Evolutionary conservation across 2,329 filamentous ascomycete species (phyloP), one percentile per base, ranked within the genome.

Genomic region (Pseudogymnoascus sp.): DNA sequence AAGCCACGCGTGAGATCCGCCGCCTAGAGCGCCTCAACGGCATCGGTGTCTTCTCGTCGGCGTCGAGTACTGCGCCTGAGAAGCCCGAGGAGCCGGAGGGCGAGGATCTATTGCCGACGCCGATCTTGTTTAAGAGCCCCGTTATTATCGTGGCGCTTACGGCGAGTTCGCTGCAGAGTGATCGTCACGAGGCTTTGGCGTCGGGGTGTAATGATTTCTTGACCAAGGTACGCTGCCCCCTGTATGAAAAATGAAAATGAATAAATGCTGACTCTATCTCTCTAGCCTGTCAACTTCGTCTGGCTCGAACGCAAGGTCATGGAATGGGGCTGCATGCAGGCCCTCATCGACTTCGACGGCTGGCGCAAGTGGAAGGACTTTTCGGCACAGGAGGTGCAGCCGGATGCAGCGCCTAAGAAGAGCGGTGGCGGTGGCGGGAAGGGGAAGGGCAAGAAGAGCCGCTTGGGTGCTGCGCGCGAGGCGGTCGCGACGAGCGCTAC

Each of bases 321-420:
- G 77, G 94, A 99, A 79, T 99, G 94, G 94, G 94, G 94, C 62
- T 97, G 94, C 78, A 99, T 99, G 94, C 94, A 97, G 78, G 94
- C 94, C 8, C 82, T 99, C 24, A 97, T 99, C 70, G 94, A 99
- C 77, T 97, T 94, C 72, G 93, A 97, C 73, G 94, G 94, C 64
- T 99, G 94, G 94, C 85, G 92, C 61, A 91, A 91, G 74, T 99
- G 94, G 94, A 96, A 96, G 74, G 90, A 94, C 70, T 93, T 90
- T 71, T 79, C 78, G 7, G 41, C 41, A 5, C 41, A 47, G 24
- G 41, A 47, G 3, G 24, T 10, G 13, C 41, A 47, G 37, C 77
- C 79, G 62, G 78, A 78, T 29, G 72, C 75, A 3, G 70, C 77
- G 66, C 79, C 78, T 66, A 67, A 70, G 6, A 71, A 73, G 21